Conservation (phyloP, 2,329 filamentous ascomycete genomes). For the Xylariaceae sp. region DNA sequence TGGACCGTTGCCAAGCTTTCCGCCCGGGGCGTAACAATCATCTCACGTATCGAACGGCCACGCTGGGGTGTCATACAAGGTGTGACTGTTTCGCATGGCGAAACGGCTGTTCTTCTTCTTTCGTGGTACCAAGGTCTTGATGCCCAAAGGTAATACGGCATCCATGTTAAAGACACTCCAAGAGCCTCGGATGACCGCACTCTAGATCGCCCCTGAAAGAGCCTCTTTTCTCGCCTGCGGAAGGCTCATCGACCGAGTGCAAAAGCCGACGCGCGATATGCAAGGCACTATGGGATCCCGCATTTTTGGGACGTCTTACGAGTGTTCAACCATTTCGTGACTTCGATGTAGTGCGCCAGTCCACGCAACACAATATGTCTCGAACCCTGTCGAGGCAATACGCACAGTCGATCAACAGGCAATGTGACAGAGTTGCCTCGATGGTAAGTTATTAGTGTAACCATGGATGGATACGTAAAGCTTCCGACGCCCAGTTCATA, state of each 20-base stretch:
- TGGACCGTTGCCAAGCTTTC: too few species aligned
- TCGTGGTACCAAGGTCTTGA: conserved; percentile 22
- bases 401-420: conserved; percentile 9
- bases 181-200: conserved; percentile 21
- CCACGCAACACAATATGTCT: conserved; percentile 12
- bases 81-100: conserved; percentile 17
- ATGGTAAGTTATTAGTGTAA: conserved; percentile 14
- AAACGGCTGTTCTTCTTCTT: conserved; percentile 6
- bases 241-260: conserved; percentile 18
- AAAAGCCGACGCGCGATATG: conserved; percentile 21
- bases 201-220: conserved; percentile 18
- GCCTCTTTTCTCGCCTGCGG: conserved; percentile 11
- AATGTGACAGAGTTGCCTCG: conserved; percentile 7
- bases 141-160: conserved; percentile 32
- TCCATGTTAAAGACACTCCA: conserved; percentile 9
- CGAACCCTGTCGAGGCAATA: conserved; percentile 14
- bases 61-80: conserved; percentile 12
- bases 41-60: neutral
- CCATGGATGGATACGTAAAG: conserved; percentile 9
- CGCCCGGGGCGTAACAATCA: too few species aligned
- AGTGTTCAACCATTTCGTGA: conserved; percentile 15
- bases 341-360: conserved; percentile 13
- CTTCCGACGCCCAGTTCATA: conserved; percentile 10
- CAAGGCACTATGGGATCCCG: conserved; percentile 18
- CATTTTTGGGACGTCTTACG: conserved; percentile 22